Evolutionary conservation across 225 moss, liverwort and hornwort genomes (phyloP), one percentile per base, ranked within the genome.

Genomic region (Lunularia cruciata): DNA sequence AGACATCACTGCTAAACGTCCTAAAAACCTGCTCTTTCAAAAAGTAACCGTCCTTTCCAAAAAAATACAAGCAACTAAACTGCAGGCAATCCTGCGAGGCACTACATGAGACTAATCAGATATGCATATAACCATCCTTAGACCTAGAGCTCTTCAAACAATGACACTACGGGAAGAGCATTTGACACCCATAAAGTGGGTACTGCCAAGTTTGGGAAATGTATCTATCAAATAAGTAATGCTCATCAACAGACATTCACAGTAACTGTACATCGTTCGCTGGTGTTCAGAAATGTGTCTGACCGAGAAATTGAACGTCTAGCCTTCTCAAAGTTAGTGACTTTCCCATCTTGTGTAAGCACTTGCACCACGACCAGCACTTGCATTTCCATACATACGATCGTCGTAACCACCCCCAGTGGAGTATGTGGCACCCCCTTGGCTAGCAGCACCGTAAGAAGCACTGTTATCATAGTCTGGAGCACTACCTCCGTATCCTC

Each of bases 401-500:
- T 81, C 91, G 64, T 94, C 89, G 47, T 89, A 91, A 32, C 80
- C 84, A 25, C 83, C 87, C 45, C 85, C 82, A 48, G 88, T 73
- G 15, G 84, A 74, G 57, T 91, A 91, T 39, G 83, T 57, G 52
- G 81, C 91, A 53, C 84, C 89, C 58, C 85, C 92, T 81, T 86
- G 87, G 57, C 76, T 74, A 5, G 77, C 81, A 46, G 66, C 36
- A 25, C 81, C 79, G 67, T 87, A 91, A 23, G 91, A 79, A 15
- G 81, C 82, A 60, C 52, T 72, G 0, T 89, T 73, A 2, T 94
- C 87, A 5, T 85, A 87, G 10, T 91, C 83, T 70, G 63, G 70
- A 75, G 70, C 78, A 72, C 81, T 80, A 26, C n/a, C 39, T 39
- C 34, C 70, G 42, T 67, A 72, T 7, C 72, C 75, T 23, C 81